Evolutionary conservation across 257 asterid genomes (phyloP).

Genomic region (Nicotiana undulata): DNA sequence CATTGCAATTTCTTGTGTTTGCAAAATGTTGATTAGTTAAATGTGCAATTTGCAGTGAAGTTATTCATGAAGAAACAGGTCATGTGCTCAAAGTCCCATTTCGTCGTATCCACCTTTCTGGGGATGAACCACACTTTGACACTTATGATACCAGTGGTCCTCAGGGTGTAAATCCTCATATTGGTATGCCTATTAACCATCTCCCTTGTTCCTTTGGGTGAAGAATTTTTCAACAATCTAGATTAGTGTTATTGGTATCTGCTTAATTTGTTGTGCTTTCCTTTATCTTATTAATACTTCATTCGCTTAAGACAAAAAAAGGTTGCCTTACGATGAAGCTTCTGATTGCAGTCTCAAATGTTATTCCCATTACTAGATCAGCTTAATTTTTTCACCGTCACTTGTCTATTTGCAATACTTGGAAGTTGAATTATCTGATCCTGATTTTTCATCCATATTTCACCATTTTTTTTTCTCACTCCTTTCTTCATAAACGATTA

Average conservation of each 20-base stretch:
- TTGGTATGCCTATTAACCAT: constrained; percentile 34
- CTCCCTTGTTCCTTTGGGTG: background rate
- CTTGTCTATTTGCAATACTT: background rate
- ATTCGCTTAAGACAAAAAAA: background rate
- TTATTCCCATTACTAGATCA: background rate
- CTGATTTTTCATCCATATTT: background rate
- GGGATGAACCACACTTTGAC: constrained; percentile 89
- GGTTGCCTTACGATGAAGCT: background rate
- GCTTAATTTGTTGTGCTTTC: background rate
- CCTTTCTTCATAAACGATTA: no score
- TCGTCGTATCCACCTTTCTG: constrained; percentile 75
- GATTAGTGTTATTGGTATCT: background rate
- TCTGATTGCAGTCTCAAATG: background rate
- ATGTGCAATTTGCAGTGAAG: constrained; percentile 56
- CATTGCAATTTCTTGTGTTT: background rate
- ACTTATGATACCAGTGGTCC: constrained; percentile 98
- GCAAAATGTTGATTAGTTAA: constrained; percentile 1
- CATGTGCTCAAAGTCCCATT: constrained; percentile 74
- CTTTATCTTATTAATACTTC: background rate
- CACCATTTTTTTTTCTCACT: background rate
- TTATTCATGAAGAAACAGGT: constrained; percentile 71
- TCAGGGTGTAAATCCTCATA: constrained; percentile 56
- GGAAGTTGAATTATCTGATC: background rate
- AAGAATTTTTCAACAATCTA: background rate
- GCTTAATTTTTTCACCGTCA: background rate